A percentile compares a stretch with the other conserved stretches of the same genome.
phyloP scores from a whole-genome alignment of 768 basidiomycete genomes.

The Rhizopogon roseolus region DNA sequence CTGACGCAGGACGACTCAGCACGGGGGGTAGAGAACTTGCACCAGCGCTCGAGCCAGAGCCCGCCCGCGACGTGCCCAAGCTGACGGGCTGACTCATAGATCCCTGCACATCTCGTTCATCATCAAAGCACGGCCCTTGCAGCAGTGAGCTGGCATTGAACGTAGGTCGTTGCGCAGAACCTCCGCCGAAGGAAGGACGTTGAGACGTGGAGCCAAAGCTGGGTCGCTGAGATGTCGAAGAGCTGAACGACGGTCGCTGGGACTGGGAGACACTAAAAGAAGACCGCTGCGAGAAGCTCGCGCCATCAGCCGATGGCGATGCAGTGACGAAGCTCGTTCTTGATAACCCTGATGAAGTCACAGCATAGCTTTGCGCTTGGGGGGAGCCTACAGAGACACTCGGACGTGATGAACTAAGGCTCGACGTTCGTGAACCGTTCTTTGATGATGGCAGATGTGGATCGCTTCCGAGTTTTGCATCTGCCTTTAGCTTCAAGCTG shows the following conservation, averaged over 20 bases:
- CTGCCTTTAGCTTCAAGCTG: constrained; percentile 13
- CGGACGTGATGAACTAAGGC: constrained; percentile 20
- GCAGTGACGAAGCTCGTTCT: constrained; percentile 14
- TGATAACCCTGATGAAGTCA: constrained; percentile 18
- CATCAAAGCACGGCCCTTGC: constrained; percentile 12
- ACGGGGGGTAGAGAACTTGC: neutral
- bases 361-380: constrained; percentile 19
- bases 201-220: constrained; percentile 7
- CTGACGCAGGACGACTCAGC: neutral
- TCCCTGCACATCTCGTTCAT: constrained; percentile 8
- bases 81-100: constrained; percentile 5
- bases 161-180: neutral
- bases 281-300: constrained; percentile 13
- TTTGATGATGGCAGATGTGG: neutral
- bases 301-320: constrained; percentile 15
- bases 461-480: constrained; percentile 4
- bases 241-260: constrained; percentile 14
- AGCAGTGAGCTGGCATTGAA: neutral
- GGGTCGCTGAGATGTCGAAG: constrained; percentile 9
- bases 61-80: constrained; percentile 5
- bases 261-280: constrained; percentile 9
- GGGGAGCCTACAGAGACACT: constrained; percentile 24
- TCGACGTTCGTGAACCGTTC: constrained; percentile 18
- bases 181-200: constrained; percentile 1
- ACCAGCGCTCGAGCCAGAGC: constrained; percentile 11